Conservation (phyloP, 1,284 basidiomycete genomes). For the Exsudoporus floridanus region DNA sequence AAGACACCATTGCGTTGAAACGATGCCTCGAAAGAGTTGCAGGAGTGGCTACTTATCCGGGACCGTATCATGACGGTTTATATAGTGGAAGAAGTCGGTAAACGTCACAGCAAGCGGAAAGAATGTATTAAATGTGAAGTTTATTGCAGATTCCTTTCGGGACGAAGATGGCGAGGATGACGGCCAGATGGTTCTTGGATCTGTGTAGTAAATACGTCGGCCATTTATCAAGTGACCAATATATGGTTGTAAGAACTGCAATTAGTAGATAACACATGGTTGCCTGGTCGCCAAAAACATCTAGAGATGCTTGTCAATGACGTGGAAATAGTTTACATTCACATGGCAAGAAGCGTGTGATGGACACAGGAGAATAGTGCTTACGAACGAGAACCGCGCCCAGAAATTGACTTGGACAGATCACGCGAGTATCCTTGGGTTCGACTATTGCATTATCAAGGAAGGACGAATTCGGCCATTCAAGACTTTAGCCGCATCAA, state of each 20-base stretch:
- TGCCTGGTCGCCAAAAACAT: not conserved
- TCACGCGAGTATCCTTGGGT: not conserved
- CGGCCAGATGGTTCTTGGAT: not conserved
- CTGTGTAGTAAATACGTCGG: not conserved
- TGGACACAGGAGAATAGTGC: not conserved
- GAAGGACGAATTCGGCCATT: not conserved
- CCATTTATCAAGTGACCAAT: not conserved
- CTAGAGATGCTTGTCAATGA: not conserved
- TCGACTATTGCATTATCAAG: not conserved
- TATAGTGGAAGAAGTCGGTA: slow-evolving; percentile 13
- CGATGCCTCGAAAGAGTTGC: slow-evolving; percentile 1
- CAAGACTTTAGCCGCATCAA: not conserved
- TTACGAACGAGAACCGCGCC: not conserved
- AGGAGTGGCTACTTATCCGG: not conserved
- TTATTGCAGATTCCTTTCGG: not conserved
- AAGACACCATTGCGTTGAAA: slow-evolving; percentile 21
- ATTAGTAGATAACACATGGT: not conserved
- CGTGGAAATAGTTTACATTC: not conserved
- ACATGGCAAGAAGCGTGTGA: not conserved
- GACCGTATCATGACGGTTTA: slow-evolving; percentile 9
- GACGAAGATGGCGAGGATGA: slow-evolving; percentile 4
- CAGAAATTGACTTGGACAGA: not conserved
- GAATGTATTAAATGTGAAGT: not conserved
- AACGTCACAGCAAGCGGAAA: not conserved
- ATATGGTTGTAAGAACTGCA: slow-evolving; percentile 2